Evolutionary conservation across 1,139 yeast species (phyloP), one percentile per base, ranked within the genome.

Genomic region (Candida glucosophila): DNA sequence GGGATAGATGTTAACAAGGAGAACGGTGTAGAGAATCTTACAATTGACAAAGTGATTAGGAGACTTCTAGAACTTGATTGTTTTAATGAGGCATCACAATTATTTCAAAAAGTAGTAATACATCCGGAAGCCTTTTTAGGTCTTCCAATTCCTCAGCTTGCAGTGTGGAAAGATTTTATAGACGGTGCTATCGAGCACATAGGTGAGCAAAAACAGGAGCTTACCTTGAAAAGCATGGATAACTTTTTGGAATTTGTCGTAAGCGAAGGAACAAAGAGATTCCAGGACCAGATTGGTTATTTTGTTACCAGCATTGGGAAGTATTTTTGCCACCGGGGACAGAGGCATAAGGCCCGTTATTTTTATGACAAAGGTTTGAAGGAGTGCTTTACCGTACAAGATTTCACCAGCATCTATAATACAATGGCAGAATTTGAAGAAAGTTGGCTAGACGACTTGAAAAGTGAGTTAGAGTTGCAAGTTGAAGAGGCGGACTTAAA

Each of bases 351-450:
- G 24, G 72, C 75, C 1, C 52, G 76, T 17, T 61, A 58, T 23
- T 53, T 60, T 11, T 75, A 64, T 38, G 71, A 68, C 28, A 52
- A 57, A 20, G 79, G 76, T 0, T 38, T 76, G 6, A 36, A 45
- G 1, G 39, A 54, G 2, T 71, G 77, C 6, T 35, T 47, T 4
- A 72, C 83, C 0, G 55, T 78, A 2, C 56, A 61, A 18, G 92
- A 81, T 35, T 83, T 85, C 44, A 66, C 78, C 0, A 42, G 58
- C 17, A 53, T 83, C 1, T 86, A 72, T 48, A 83, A 82, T 43
- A 55, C 72, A 4, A 76, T 69, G 40, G 52, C 77, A 3, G 77
- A 76, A 35, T 68, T 73, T 42, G 78, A 77, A 43, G 90, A 80
- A 36, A 41, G 59, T 1, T 36, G 58, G 6, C 46, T 77, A 6